These are phyloP conservation scores for Plasmodium inui DNA, from an alignment of 169 alveolate genomes.

Conservation along the genomic window DNA sequence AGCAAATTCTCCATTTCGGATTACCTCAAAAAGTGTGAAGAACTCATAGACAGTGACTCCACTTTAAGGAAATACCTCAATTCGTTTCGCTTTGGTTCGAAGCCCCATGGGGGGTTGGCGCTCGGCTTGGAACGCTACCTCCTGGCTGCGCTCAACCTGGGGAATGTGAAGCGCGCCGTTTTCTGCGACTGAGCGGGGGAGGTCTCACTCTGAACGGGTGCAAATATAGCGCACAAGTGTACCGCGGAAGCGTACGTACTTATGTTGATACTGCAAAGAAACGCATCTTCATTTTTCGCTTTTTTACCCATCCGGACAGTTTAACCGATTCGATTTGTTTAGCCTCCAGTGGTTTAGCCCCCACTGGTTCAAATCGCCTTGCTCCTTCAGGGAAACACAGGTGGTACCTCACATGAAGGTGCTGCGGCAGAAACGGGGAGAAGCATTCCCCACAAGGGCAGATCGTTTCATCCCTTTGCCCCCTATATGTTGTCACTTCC, in stretches of 20 bases:
- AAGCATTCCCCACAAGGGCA: no score
- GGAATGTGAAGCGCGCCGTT: slow-evolving; percentile 5
- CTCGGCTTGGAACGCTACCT: slow-evolving; percentile 49
- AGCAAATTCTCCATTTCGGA: not conserved
- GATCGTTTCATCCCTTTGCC: no score
- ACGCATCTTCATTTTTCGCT: not conserved
- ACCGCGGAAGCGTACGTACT: no score
- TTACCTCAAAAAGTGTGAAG: not conserved
- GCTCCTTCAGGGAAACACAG: not conserved
- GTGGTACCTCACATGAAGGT: not conserved
- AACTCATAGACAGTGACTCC: slow-evolving; percentile 18
- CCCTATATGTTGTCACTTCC: no score
- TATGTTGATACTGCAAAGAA: not conserved
- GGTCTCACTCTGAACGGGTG: not conserved
- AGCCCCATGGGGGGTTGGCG: slow-evolving; percentile 68
- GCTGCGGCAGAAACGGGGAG: not conserved
- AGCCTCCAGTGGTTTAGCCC: not conserved
- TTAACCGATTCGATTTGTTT: not conserved
- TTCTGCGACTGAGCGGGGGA: not conserved
- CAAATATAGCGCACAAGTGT: not conserved
- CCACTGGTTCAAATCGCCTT: not conserved
- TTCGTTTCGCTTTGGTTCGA: slow-evolving; percentile 41
- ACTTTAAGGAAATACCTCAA: slow-evolving; percentile 22
- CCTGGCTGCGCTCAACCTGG: slow-evolving; percentile 9
- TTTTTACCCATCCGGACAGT: not conserved